Conservation (phyloP, 2,329 filamentous ascomycete species). For the Akanthomyces dipterigenus region DNA sequence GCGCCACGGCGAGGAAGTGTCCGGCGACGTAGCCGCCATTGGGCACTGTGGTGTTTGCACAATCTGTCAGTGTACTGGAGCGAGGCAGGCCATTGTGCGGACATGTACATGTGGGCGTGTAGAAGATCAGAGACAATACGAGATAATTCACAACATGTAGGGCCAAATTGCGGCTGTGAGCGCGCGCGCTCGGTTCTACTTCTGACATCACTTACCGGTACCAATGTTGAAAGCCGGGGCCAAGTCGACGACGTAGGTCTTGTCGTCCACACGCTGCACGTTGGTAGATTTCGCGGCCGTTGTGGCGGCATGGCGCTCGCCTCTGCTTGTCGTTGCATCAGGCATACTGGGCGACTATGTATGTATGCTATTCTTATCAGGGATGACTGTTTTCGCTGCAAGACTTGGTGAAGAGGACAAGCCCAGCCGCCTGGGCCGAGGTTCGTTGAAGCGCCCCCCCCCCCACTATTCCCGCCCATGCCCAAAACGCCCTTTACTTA, state of each 20-base stretch:
- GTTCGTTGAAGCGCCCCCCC: not conserved
- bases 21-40: conserved; percentile 41
- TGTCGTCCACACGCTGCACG: not conserved
- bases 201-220: not conserved
- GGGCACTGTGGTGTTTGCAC: conserved; percentile 26
- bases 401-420: not conserved
- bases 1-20: conserved; percentile 31
- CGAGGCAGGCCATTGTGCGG: too few species aligned
- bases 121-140: not conserved
- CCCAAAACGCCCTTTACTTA: too few species aligned
- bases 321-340: not conserved
- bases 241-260: conserved; percentile 7
- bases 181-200: not conserved
- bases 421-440: not conserved
- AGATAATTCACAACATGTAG: not conserved
- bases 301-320: too few species aligned
- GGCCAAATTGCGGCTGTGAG: not conserved
- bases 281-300: not conserved
- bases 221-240: conserved; percentile 12
- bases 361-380: not conserved
- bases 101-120: not conserved
- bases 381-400: not conserved
- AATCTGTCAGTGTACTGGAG: not conserved
- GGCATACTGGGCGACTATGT: not conserved
- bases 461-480: not conserved